Evolutionary conservation across 306 rosid species (phyloP).

Genomic region (Sechiopsis laciniata): DNA sequence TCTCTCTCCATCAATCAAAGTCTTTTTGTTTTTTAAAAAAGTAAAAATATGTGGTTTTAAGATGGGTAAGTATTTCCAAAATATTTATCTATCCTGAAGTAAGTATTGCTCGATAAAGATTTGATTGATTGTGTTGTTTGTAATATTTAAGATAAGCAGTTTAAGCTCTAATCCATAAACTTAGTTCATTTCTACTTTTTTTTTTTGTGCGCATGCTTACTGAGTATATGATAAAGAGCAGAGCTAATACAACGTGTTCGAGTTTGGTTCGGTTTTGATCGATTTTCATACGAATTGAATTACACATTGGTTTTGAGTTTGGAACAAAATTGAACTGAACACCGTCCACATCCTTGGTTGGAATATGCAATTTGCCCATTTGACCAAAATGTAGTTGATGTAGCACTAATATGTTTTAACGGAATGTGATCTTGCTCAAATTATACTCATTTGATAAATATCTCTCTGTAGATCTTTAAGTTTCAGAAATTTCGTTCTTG

Average conservation of each 20-base stretch:
- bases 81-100: no score
- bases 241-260: neutral
- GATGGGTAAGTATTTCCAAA: no score
- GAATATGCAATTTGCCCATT: neutral
- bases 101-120: no score
- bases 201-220: neutral
- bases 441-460: neutral
- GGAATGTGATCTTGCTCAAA: neutral
- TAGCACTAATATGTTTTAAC: neutral
- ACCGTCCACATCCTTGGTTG: neutral
- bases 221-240: neutral
- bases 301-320: neutral
- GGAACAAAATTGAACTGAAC: neutral
- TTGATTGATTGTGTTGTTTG: neutral
- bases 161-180: neutral
- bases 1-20: no score
- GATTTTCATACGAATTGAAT: neutral
- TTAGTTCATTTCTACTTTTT: neutral
- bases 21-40: no score
- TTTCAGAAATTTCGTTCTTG: neutral
- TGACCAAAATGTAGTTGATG: neutral
- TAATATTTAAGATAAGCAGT: neutral
- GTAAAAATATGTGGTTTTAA: no score
- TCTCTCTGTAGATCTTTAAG: no score
- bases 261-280: neutral